Evolutionary conservation across 768 basidiomycete genomes (phyloP), one percentile per base, ranked within the genome.

Genomic region (Tephrocybe sp.): DNA sequence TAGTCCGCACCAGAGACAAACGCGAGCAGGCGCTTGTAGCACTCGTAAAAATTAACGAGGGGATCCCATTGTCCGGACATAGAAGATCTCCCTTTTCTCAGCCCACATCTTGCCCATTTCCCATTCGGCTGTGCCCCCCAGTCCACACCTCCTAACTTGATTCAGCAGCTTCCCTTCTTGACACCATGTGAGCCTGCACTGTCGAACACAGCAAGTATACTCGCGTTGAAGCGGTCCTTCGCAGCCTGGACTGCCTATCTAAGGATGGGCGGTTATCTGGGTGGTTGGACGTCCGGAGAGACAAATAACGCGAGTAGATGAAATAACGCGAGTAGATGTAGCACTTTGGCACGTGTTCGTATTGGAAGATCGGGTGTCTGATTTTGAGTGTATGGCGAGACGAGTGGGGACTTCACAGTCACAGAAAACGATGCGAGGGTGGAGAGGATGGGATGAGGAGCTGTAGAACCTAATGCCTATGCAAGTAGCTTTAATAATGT

Each of bases 61-160:
- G 94, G 80, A 55, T 88, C 79, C 87, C 91, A 94, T 42, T 79
- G 76, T 6, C 79, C 83, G 80, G 56, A 93, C 87, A 66, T 96
- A 98, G 60, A 98, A 93, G 17, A 98, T 84, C 65, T 96, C 94
- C 39, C 89, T 74, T 72, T 96, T 95, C 69, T 99, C 95, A 1
- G 90, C 85, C 92, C 96, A 99, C 14, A 95, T 86, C 57, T 92
- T 87, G 0, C 91, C 91, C 75, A 97, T 84, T 68, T 96, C 95
- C 91, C 91, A 95, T 51, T 92, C 88, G 10, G 72, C 65, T 11
- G 53, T 51, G 12, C 57, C 16, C 12, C n/a, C 54, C 54, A 10
- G 52, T 51, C 79, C 86, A 89, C 0, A 97, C 82, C 55, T 87
- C 82, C 93, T 93, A 98, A 61, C 89, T 87, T 0, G 89, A 81